Evolutionary conservation across 2,329 filamentous ascomycete species (phyloP).

Genomic region (Basipetospora chlamydospora): DNA sequence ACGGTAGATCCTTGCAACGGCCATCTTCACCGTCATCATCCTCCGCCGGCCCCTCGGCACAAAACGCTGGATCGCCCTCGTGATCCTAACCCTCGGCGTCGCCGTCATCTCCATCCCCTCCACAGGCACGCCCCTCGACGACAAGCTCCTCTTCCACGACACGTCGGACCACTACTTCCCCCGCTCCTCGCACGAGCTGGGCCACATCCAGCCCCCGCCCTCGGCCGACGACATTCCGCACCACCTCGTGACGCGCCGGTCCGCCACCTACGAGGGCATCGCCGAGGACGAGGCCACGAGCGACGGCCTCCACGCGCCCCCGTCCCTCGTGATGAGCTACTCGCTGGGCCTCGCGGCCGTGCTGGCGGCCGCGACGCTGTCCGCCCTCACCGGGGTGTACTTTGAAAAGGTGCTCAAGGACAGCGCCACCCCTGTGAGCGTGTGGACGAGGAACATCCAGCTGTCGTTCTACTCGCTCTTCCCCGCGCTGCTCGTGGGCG

Average conservation of each 20-base stretch:
- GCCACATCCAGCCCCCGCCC: slow-evolving; percentile 30
- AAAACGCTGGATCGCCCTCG: slow-evolving; percentile 66
- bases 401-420: slow-evolving; percentile 90
- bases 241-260: slow-evolving; percentile 49
- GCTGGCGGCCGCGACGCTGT: slow-evolving; percentile 61
- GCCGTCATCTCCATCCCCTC: slow-evolving; percentile 71
- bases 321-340: slow-evolving; percentile 45
- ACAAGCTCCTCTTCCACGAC: slow-evolving; percentile 47
- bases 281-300: slow-evolving; percentile 42
- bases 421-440: slow-evolving; percentile 55
- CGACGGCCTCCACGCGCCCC: slow-evolving; percentile 16
- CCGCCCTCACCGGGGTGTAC: slow-evolving; percentile 72
- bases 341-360: slow-evolving; percentile 68
- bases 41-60: slow-evolving; percentile 55
- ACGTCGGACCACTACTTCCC: slow-evolving; percentile 58
- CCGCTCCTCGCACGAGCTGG: slow-evolving; percentile 62
- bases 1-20: slow-evolving; percentile 63
- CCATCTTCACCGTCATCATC: slow-evolving; percentile 70
- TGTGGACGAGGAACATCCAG: slow-evolving; percentile 94
- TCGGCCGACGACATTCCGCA: slow-evolving; percentile 32
- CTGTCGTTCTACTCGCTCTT: slow-evolving; percentile 89
- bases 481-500: slow-evolving; percentile 72
- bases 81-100: slow-evolving; percentile 69
- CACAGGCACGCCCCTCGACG: slow-evolving; percentile 31
- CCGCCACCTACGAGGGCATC: slow-evolving; percentile 85